Evolutionary conservation across 2,329 filamentous ascomycete species (phyloP).

Genomic region (Penicillium sp.): DNA sequence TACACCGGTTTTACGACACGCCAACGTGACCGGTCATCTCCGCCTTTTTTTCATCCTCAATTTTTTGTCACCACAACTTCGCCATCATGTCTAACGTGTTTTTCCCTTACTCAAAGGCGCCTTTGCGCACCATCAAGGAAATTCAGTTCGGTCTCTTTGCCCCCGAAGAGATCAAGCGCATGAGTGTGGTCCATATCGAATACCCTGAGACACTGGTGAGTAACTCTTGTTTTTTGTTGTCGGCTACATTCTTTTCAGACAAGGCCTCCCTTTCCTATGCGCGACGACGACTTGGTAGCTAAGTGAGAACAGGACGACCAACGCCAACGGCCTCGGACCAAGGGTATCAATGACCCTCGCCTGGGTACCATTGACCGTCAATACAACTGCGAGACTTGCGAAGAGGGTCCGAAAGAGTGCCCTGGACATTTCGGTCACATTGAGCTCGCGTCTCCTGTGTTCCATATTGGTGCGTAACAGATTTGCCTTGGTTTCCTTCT

Average conservation of each 20-base stretch:
- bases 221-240: background rate
- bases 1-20: slow-evolving; percentile 11
- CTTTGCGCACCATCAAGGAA: slow-evolving; percentile 95
- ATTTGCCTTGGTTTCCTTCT: slow-evolving; percentile 3
- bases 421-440: slow-evolving; percentile 99
- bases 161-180: slow-evolving; percentile 97
- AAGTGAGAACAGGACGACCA: slow-evolving; percentile 66
- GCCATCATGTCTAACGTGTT: slow-evolving; percentile 84
- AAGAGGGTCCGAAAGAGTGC: slow-evolving; percentile 92
- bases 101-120: slow-evolving; percentile 89
- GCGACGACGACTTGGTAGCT: slow-evolving; percentile 10
- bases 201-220: slow-evolving; percentile 95
- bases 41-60: slow-evolving; percentile 10
- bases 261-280: background rate
- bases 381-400: slow-evolving; percentile 94
- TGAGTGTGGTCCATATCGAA: slow-evolving; percentile 94
- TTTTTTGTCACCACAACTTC: slow-evolving; percentile 25
- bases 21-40: slow-evolving; percentile 11
- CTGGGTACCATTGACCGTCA: slow-evolving; percentile 95
- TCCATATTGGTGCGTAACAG: slow-evolving; percentile 64
- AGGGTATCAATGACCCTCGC: slow-evolving; percentile 91
- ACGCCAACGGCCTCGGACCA: slow-evolving; percentile 82
- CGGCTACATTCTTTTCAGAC: background rate
- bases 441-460: slow-evolving; percentile 93
- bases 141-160: slow-evolving; percentile 98